A percentile compares a stretch with the other conserved stretches of the same genome.
Conservation (phyloP, 108 stramenopile species). For the Asterionellopsis glacialis region DNA sequence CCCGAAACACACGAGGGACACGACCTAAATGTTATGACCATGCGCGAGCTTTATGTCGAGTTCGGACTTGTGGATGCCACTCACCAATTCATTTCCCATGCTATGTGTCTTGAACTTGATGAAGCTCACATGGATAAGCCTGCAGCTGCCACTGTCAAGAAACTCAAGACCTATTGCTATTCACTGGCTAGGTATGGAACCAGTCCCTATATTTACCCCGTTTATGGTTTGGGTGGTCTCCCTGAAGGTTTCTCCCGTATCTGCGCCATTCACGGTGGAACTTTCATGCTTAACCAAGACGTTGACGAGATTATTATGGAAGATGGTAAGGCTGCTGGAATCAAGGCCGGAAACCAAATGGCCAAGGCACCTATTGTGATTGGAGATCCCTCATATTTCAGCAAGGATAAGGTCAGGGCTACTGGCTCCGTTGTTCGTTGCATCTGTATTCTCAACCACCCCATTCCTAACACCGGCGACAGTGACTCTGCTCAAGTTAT, state of each 20-base stretch:
- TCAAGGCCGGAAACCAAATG: constrained; percentile 88
- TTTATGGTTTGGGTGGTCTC: constrained; percentile 96
- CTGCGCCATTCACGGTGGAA: constrained; percentile 98
- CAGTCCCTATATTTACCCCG: constrained; percentile 97
- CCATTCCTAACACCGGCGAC: constrained; percentile 89
- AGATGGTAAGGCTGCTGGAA: constrained; percentile 85
- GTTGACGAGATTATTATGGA: constrained; percentile 93
- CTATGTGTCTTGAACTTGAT: constrained; percentile 96
- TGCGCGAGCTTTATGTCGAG: constrained; percentile 90
- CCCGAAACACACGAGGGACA: constrained; percentile 77
- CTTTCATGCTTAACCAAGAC: constrained; percentile 98
- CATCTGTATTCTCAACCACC: constrained; percentile 97
- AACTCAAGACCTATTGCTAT: constrained; percentile 90
- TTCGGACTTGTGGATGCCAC: constrained; percentile 93
- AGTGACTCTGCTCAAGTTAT: constrained; percentile 95
- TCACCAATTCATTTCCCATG: constrained; percentile 98
- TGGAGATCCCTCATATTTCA: constrained; percentile 97
- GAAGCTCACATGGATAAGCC: constrained; percentile 92
- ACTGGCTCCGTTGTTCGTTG: constrained; percentile 92
- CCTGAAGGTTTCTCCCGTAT: constrained; percentile 99
- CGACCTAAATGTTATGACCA: constrained; percentile 90
- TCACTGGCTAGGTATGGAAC: constrained; percentile 94
- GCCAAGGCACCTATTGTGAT: constrained; percentile 96
- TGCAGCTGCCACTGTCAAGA: constrained; percentile 83
- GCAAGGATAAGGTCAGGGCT: constrained; percentile 64